Base-by-base conservation (phyloP, 805 yeast genomes). In the Candida succiphila region DNA sequence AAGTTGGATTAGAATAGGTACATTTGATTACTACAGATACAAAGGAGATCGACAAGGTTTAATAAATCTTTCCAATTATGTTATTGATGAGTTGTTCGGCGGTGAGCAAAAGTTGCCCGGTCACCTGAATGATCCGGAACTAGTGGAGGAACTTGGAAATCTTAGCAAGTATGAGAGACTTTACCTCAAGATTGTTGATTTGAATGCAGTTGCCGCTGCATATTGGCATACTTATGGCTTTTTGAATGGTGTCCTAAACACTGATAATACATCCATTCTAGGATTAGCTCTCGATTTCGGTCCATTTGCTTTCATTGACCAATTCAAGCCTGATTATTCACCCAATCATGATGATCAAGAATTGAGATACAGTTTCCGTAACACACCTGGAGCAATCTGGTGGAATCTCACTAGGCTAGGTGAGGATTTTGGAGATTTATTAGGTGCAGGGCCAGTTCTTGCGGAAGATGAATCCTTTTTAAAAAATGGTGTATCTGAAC, bases 261-360 rank as follows among this genome's bases (percentile, higher is more conserved):
- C 97, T 0, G 98, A 89, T 51, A 89, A 89, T 51, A 85, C 96
- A 1, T 84, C 95, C 0, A 67, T 89, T n/a, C 49, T 80, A 29
- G 98, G 98, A 0, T 61, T 87, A 9, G 73, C 95, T 0, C 72
- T 92, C 56, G 98, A 89, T 56, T 92, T 80, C 55, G 98, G 97
- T 3, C 97, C 98, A 1, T 92, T 84, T 59, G 83, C 94, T 15
- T 81, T 87, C 39, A 70, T 88, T 80, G 96, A 88, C 49, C 72
- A 70, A 30, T 89, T 79, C 51, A 78, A 85, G 47, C 88, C 94
- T 13, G 56, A 67, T 31, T 89, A 69, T 49, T 83, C 96, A 0
- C 89, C 97, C 2, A 89, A 92, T 51, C 86, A 85, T 36, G 96
- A 87, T 49, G 98, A 92, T 54, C 69, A 66, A 28, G 59, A 62